Conservation (phyloP, 78 protist genomes). For the Guillardia theta region DNA sequence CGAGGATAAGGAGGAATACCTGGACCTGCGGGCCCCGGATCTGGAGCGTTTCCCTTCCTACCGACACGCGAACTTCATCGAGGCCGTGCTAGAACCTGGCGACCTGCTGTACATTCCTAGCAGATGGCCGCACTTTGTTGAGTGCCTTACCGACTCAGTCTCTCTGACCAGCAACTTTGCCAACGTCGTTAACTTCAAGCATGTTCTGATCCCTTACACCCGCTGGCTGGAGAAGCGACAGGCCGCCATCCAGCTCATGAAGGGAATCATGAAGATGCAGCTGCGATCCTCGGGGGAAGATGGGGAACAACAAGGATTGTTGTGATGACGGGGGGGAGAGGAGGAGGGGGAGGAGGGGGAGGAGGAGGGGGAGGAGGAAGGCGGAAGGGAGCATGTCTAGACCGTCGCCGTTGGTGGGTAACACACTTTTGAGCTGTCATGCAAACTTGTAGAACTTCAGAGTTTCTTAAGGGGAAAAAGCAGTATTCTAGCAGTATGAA, state of each 20-base stretch:
- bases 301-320: background rate
- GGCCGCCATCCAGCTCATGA: background rate
- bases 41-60: background rate
- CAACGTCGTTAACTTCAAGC: slow-evolving; percentile 38
- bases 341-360: background rate
- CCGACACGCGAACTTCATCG: background rate
- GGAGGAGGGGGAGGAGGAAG: no score
- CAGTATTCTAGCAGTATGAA: no score
- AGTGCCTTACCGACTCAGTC: background rate
- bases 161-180: slow-evolving; percentile 15
- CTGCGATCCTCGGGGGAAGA: background rate
- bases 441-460: no score
- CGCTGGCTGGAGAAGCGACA: slow-evolving; percentile 5
- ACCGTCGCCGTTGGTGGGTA: no score
- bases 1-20: no score
- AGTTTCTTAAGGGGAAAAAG: no score
- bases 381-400: no score
- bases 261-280: background rate
- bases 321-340: background rate
- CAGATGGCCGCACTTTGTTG: slow-evolving; percentile 31
- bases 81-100: background rate
- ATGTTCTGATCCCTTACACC: slow-evolving; percentile 26
- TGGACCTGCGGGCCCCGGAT: background rate
- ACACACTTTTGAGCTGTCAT: no score
- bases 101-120: slow-evolving; percentile 31